Percentiles rank a stretch among this genome's conserved stretches.
These are phyloP conservation scores for Pythium brachiatum DNA, from an alignment of 352 stramenopile genomes.

Conservation along the genomic window DNA sequence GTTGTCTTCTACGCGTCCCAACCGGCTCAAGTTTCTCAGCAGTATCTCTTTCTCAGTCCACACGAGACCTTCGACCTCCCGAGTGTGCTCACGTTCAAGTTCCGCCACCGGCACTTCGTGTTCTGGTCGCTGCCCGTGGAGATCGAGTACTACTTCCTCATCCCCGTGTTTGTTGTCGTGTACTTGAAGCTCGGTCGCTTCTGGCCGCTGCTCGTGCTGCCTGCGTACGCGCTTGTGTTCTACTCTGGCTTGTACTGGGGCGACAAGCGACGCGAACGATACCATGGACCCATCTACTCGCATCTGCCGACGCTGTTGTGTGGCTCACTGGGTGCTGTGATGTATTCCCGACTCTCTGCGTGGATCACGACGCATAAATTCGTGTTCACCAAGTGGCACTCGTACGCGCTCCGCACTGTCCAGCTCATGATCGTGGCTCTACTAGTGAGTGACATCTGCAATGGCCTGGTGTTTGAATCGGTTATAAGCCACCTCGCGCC, in stretches of 20 bases:
- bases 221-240: constrained; percentile 32
- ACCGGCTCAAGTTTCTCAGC: constrained; percentile 22
- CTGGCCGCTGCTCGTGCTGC: constrained; percentile 36
- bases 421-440: constrained; percentile 25
- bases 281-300: constrained; percentile 17
- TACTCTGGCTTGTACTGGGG: constrained; percentile 29
- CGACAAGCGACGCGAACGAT: constrained; percentile 2
- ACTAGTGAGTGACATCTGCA: constrained; percentile 30
- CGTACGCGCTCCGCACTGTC: constrained; percentile 16
- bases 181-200: constrained; percentile 19
- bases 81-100: constrained; percentile 40
- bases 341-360: constrained; percentile 27
- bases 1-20: constrained; percentile 34
- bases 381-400: constrained; percentile 20
- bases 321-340: constrained; percentile 34
- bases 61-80: constrained; percentile 29
- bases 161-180: constrained; percentile 32
- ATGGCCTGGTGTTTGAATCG: constrained; percentile 36
- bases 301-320: constrained; percentile 44
- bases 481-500: constrained; percentile 26
- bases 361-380: constrained; percentile 26
- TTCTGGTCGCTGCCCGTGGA: constrained; percentile 54
- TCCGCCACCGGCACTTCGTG: constrained; percentile 34
- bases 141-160: constrained; percentile 43
- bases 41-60: too few relatives aligned